Base-by-base conservation (phyloP, 2,329 filamentous ascomycete genomes). In the Emergomyces pasteurianus region DNA sequence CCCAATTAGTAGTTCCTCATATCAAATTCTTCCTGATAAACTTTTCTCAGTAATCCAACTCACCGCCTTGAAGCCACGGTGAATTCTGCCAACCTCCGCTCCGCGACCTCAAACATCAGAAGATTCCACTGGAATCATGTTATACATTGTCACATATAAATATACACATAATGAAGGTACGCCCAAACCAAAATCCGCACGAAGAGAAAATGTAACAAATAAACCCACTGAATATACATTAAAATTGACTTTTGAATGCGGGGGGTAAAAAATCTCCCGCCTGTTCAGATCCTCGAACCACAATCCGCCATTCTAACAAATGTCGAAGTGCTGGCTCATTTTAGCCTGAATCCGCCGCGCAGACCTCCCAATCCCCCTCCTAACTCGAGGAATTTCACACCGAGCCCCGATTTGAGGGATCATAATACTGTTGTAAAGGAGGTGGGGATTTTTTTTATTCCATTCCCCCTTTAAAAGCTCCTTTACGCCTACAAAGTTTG, bases 401-500 rank as follows among this genome's bases (percentile, higher is more conserved):
- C 75, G 14, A 75, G 71, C 36, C 75, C 75, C 2, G 75, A 77
- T 63, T 61, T 78, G n/a, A 67, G 75, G 59, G 75, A 77, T 61
- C 75, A 78, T 65, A 75, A 77, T 63, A 76, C 74, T 1, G 75
- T 79, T 21, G 72, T 78, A 16, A 76, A 77, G 61, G 77, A 79
- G 69, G 76, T 78, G 60, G 62, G 70, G 62, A 28, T 8, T 26
- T 28, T 2, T 40, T 49, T 52, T 36, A 18, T 16, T 43, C 40
- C 14, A 14, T 43, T 6, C 42, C 42, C 18, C n/a, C n/a, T n/a
- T n/a, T n/a, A n/a, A n/a, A n/a, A n/a, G n/a, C n/a, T n/a, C n/a
- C n/a, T n/a, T n/a, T n/a, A n/a, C n/a, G n/a, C n/a, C n/a, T n/a
- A n/a, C n/a, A n/a, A n/a, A n/a, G n/a, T n/a, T n/a, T n/a, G n/a